Base-by-base conservation (phyloP, 176 grass and related monocot species). In the Oryza rufipogon region DNA sequence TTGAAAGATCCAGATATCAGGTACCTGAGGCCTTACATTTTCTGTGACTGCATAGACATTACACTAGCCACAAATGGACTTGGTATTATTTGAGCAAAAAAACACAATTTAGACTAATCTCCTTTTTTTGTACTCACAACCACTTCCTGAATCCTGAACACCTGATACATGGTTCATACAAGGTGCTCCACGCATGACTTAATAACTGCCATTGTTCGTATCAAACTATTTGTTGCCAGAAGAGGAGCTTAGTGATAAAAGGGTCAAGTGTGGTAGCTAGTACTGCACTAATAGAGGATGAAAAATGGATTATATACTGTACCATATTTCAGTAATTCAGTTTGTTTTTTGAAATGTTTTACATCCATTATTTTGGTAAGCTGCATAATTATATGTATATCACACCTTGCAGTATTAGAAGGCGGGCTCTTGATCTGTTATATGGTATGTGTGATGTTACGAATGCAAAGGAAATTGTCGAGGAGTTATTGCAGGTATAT, bases 1-100 rank as follows among this genome's bases (percentile, higher is more conserved):
- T 89, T 99, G 84, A 99, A 99, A 81, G 96, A 99, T 88, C 93
- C 96, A 83, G 96, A 99, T 96, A 94, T 99, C 87, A 99, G 96
- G 96, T 99, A 90, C 17, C 10, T 56, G 15, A 77, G 76, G 68
- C 1, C 33, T 39, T 52, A 10, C 46, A 80, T 1, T 9, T 51
- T 30, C 20, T 86, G 7, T 78, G 42, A 58, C 56, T 48, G 49
- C 49, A 54, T 45, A 14, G 26, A 14, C 56, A 78, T 85, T 68
- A 81, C 22, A 63, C 58, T 63, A 23, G 58, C n/a, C 20, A 11
- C 38, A 30, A 81, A 68, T 23, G n/a, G 56, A 19, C 20, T 32
- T 42, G 22, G 14, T 44, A 61, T 64, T 6, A 7, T 60, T 64
- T 63, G 32, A 63, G 11, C 33, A 77, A n/a, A 67, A 66, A 77